phyloP scores from a whole-genome alignment of 116 monocot species.

The Phalaenopsis hybrid region DNA sequence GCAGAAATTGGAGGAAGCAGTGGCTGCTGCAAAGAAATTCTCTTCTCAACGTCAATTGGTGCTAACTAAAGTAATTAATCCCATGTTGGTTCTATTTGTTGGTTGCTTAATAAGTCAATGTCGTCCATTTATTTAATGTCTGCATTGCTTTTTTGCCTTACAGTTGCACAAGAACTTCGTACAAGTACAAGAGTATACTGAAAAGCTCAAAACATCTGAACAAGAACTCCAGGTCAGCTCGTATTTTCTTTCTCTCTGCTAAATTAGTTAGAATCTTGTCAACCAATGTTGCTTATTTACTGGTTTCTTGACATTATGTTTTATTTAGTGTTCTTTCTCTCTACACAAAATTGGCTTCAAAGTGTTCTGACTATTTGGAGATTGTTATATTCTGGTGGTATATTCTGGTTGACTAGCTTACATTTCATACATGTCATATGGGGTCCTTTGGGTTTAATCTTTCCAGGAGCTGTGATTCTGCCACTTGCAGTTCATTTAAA shows the following conservation, averaged over 20 bases:
- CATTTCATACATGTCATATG: neutral
- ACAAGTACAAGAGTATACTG: slow-evolving; percentile 48
- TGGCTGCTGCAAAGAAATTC: slow-evolving; percentile 52
- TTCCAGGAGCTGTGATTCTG: neutral
- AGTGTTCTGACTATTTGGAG: neutral
- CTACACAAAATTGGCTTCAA: neutral
- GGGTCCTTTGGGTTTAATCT: neutral
- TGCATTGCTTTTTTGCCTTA: slow-evolving; percentile 11
- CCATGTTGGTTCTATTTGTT: neutral
- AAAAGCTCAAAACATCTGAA: slow-evolving; percentile 64
- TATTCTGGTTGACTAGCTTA: neutral
- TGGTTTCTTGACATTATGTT: neutral
- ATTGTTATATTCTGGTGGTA: neutral
- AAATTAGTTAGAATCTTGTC: neutral
- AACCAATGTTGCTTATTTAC: neutral
- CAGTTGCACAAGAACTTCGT: slow-evolving; percentile 57
- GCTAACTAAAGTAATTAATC: slow-evolving; percentile 48
- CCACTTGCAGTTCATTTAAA: neutral
- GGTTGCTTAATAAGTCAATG: neutral
- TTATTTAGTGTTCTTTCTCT: neutral
- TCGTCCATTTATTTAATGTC: neutral
- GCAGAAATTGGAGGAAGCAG: slow-evolving; percentile 80
- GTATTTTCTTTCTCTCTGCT: neutral
- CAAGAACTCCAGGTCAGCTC: slow-evolving; percentile 61
- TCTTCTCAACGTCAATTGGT: slow-evolving; percentile 50